These are phyloP conservation scores for Paspalum vaginatum DNA, from an alignment of 176 grass and related monocot genomes.

Conservation along the genomic window DNA sequence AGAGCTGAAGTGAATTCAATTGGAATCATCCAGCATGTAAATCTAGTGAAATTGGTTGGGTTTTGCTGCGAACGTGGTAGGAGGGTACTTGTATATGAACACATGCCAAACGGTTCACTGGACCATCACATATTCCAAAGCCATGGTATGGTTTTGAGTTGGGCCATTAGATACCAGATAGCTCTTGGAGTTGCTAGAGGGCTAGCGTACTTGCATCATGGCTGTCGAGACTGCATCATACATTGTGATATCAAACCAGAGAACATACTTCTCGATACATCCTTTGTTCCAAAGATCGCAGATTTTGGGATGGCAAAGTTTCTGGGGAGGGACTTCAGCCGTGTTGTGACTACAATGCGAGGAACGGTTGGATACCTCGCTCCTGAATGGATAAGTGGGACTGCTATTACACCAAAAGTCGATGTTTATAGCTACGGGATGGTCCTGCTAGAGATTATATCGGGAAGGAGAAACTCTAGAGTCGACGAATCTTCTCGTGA, in stretches of 20 bases:
- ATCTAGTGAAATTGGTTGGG: conserved; percentile 62
- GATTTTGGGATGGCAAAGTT: conserved; percentile 55
- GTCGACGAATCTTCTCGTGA: background rate
- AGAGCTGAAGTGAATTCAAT: conserved; percentile 50
- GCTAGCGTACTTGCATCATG: conserved; percentile 60
- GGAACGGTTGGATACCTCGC: conserved; percentile 47
- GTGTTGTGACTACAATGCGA: conserved; percentile 25
- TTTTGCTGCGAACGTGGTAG: conserved; percentile 54
- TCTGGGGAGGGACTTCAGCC: conserved; percentile 29
- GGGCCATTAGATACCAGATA: conserved; percentile 50
- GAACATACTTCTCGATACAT: conserved; percentile 43
- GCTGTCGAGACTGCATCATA: conserved; percentile 50
- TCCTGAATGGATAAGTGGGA: conserved; percentile 42
- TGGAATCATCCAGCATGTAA: conserved; percentile 63
- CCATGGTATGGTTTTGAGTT: conserved; percentile 15
- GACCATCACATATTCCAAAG: conserved; percentile 51
- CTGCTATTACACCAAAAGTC: conserved; percentile 28
- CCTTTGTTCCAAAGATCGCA: conserved; percentile 31
- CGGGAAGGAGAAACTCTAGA: conserved; percentile 26
- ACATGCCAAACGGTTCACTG: conserved; percentile 61
- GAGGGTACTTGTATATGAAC: conserved; percentile 62
- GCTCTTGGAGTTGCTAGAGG: conserved; percentile 62
- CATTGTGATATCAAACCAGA: conserved; percentile 51
- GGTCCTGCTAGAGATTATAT: conserved; percentile 43
- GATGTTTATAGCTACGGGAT: conserved; percentile 48